Evolutionary conservation across 1,284 basidiomycete species (phyloP).

Genomic region (Cryptococcus depauperatus): DNA sequence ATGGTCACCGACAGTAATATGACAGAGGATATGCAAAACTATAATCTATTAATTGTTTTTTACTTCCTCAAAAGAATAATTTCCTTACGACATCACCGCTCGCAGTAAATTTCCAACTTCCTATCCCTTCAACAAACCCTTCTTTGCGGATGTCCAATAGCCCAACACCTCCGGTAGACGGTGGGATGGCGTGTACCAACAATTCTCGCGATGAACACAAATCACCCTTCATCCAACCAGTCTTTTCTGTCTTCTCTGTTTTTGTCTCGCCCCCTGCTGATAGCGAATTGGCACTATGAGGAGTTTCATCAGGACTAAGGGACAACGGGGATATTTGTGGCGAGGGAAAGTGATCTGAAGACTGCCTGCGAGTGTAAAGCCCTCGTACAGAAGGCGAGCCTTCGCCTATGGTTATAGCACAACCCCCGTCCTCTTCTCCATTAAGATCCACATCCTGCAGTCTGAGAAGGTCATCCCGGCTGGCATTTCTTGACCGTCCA

Average conservation of each 20-base stretch:
- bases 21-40: constrained; percentile 39
- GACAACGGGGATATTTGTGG: not conserved
- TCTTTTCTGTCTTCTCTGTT: constrained; percentile 19
- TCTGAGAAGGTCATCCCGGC: not conserved
- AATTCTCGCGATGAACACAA: constrained; percentile 26
- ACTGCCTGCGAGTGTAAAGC: not conserved
- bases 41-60: too few relatives aligned
- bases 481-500: not conserved
- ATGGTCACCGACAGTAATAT: constrained; percentile 28
- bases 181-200: constrained; percentile 39
- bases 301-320: not conserved
- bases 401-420: not conserved
- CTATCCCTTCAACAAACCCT: constrained; percentile 38
- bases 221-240: constrained; percentile 39
- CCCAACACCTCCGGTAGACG: constrained; percentile 23
- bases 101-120: constrained; percentile 36
- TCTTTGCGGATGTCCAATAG: constrained; percentile 36
- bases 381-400: not conserved
- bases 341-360: constrained; percentile 4
- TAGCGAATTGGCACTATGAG: too few relatives aligned
- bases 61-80: too few relatives aligned
- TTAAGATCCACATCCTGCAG: not conserved
- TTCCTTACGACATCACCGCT: constrained; percentile 37
- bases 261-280: too few relatives aligned
- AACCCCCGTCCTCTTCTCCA: not conserved